Evolutionary conservation across 1,284 basidiomycete genomes (phyloP).

Genomic region (Tilletiopsis washingtonensis): DNA sequence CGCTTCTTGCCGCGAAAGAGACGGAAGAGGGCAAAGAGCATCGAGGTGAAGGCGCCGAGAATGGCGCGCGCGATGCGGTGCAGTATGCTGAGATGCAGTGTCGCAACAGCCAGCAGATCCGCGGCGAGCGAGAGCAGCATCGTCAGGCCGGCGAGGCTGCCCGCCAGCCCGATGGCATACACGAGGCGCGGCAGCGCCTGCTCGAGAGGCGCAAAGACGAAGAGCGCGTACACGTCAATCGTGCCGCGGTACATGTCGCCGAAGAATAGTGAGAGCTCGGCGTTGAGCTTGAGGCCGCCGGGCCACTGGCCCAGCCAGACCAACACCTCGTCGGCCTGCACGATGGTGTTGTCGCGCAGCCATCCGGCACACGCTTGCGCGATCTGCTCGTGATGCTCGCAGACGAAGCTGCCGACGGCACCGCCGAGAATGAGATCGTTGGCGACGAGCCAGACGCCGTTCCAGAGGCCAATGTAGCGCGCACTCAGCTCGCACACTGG

Average conservation of each 20-base stretch:
- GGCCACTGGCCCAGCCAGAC: slow-evolving; percentile 92
- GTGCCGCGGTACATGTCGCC: slow-evolving; percentile 62
- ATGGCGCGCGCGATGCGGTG: slow-evolving; percentile 62
- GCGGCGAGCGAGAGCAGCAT: slow-evolving; percentile 61
- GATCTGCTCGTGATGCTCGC: slow-evolving; percentile 9
- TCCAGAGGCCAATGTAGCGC: slow-evolving; percentile 64
- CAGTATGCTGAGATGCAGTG: slow-evolving; percentile 66
- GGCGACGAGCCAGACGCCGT: slow-evolving; percentile 77
- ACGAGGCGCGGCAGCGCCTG: slow-evolving; percentile 49
- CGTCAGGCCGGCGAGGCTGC: slow-evolving; percentile 60
- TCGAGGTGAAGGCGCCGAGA: slow-evolving; percentile 60
- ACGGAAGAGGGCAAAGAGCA: slow-evolving; percentile 71
- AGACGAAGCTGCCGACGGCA: slow-evolving; percentile 54
- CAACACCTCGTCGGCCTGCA: slow-evolving; percentile 50
- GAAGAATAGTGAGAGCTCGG: slow-evolving; percentile 77
- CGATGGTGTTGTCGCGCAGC: background rate
- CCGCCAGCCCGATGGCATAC: slow-evolving; percentile 55
- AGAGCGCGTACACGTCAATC: slow-evolving; percentile 47
- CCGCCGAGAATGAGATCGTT: slow-evolving; percentile 80
- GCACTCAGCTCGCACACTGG: slow-evolving; percentile 13
- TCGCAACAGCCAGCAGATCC: slow-evolving; percentile 62
- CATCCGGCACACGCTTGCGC: no score
- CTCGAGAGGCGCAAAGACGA: background rate
- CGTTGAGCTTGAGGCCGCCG: slow-evolving; percentile 89
- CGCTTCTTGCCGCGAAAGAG: slow-evolving; percentile 71